Conservation (phyloP, 1,139 yeast genomes). For the Geotrichum citri-aurantii region DNA sequence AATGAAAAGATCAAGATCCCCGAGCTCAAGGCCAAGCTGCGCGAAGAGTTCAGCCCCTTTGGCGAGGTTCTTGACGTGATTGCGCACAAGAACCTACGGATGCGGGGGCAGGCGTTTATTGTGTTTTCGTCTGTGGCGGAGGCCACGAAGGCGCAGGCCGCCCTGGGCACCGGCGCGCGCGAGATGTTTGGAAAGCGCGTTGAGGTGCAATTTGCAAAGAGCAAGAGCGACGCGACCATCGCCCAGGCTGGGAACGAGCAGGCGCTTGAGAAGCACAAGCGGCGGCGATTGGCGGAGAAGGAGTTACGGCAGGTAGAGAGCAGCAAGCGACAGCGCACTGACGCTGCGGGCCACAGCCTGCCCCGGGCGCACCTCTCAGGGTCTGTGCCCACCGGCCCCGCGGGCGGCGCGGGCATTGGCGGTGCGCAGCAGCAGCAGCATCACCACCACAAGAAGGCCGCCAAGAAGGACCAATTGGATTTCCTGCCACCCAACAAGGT, state of each 20-base stretch:
- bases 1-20: conserved; percentile 61
- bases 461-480: conserved; percentile 23
- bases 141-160: conserved; percentile 41
- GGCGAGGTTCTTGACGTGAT: conserved; percentile 51
- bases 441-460: conserved; percentile 22
- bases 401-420: neutral
- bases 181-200: conserved; percentile 53
- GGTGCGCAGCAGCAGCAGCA: too few species aligned
- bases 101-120: conserved; percentile 85
- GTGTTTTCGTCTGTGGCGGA: conserved; percentile 45
- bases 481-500: conserved; percentile 62
- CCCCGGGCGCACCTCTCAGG: neutral
- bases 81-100: conserved; percentile 54
- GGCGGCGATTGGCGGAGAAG: conserved; percentile 31
- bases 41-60: conserved; percentile 41
- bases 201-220: conserved; percentile 39
- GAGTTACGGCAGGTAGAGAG: conserved; percentile 26
- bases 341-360: neutral
- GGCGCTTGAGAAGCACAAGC: conserved; percentile 33
- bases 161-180: conserved; percentile 22
- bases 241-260: conserved; percentile 27
- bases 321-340: neutral
- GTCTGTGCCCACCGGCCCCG: neutral
- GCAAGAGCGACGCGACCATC: conserved; percentile 46
- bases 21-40: conserved; percentile 45